Evolutionary conservation across 2,329 filamentous ascomycete species (phyloP).

Genomic region (Calonectria henricotiae): DNA sequence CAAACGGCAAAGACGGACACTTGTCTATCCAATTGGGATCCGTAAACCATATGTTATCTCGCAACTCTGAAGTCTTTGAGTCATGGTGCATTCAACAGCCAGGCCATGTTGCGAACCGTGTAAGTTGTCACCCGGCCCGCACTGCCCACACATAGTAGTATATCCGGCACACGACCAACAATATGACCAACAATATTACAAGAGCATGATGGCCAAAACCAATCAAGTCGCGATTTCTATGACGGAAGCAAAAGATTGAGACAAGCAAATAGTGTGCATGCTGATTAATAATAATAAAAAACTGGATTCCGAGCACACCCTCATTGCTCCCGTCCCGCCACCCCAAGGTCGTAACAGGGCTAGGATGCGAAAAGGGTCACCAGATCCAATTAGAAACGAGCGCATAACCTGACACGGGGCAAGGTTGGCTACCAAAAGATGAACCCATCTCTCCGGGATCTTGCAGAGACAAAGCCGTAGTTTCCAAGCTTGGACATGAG

Average conservation of each 20-base stretch:
- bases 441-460: conserved; percentile 46
- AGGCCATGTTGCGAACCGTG: conserved; percentile 35
- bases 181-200: conserved; percentile 12
- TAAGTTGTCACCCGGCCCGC: conserved; percentile 48
- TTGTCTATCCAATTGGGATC: conserved; percentile 46
- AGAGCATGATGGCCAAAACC: conserved; percentile 16
- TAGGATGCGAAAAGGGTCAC: conserved; percentile 36
- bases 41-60: conserved; percentile 43
- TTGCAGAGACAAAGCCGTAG: conserved; percentile 43
- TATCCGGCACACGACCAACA: conserved; percentile 43
- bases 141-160: conserved; percentile 37
- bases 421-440: conserved; percentile 46
- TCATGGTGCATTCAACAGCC: conserved; percentile 45
- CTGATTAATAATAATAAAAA: conserved; percentile 14
- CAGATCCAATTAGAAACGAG: conserved; percentile 38
- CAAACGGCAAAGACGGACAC: conserved; percentile 43
- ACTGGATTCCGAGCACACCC: conserved; percentile 44
- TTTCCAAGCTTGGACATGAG: conserved; percentile 44
- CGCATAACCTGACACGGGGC: conserved; percentile 39
- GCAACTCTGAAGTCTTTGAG: conserved; percentile 44
- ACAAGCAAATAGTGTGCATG: not conserved
- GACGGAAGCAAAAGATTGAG: conserved; percentile 30
- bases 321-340: conserved; percentile 44
- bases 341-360: conserved; percentile 44
- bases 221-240: conserved; percentile 43